These are phyloP conservation scores for Peronospora destructor DNA, from an alignment of 352 stramenopile species.

Conservation along the genomic window DNA sequence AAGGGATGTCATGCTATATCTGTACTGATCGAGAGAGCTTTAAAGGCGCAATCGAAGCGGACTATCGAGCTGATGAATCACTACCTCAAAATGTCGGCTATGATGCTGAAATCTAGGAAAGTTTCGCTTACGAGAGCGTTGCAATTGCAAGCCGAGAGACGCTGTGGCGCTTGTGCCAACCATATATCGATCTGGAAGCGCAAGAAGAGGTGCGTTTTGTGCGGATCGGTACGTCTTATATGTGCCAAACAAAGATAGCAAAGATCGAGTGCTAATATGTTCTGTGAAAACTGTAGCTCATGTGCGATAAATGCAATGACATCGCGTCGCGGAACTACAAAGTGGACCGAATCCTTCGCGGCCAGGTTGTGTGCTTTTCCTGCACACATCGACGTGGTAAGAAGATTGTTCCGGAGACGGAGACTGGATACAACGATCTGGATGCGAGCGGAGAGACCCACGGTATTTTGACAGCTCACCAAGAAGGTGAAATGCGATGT, in stretches of 20 bases:
- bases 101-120: conserved; percentile 32
- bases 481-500: conserved; percentile 11
- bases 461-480: conserved; percentile 6
- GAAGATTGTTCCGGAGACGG: conserved; percentile 11
- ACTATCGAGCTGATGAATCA: conserved; percentile 61
- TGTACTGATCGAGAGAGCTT: conserved; percentile 40
- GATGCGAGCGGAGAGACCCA: conserved; percentile 9
- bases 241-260: background rate
- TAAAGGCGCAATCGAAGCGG: conserved; percentile 54
- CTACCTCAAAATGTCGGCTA: conserved; percentile 52
- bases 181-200: conserved; percentile 49
- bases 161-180: conserved; percentile 55
- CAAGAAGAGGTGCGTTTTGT: conserved; percentile 55
- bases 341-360: conserved; percentile 30
- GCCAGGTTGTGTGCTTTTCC: conserved; percentile 47
- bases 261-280: conserved; percentile 4
- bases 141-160: conserved; percentile 48
- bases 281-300: conserved; percentile 31
- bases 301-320: conserved; percentile 60
- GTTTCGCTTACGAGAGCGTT: conserved; percentile 31
- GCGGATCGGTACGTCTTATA: conserved; percentile 45
- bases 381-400: conserved; percentile 45
- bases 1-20: conserved; percentile 34
- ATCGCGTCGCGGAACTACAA: conserved; percentile 59
- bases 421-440: conserved; percentile 3